phyloP scores from a whole-genome alignment of 225 moss, liverwort and hornwort genomes.

The Lunularia cruciata region DNA sequence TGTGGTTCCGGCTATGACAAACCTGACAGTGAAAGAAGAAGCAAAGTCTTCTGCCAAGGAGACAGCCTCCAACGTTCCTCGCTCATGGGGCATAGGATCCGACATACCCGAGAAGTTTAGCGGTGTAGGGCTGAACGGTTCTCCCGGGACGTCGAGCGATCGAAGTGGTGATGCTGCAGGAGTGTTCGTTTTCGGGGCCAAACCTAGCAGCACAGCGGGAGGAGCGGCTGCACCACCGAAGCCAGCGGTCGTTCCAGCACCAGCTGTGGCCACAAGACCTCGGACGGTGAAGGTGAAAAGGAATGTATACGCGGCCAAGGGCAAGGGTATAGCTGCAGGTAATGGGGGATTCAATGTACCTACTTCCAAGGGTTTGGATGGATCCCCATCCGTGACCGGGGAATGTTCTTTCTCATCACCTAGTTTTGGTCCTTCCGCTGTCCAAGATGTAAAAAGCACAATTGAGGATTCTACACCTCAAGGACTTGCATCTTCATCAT shows the following conservation, averaged over 20 bases:
- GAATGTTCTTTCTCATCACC: constrained; percentile 34
- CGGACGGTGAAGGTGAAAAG: constrained; percentile 46
- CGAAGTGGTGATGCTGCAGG: constrained; percentile 30
- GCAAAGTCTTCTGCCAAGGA: constrained; percentile 16
- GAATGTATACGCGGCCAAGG: constrained; percentile 34
- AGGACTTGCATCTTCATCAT: constrained; percentile 28
- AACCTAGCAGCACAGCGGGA: constrained; percentile 14
- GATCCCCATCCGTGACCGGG: constrained; percentile 25
- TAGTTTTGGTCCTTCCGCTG: constrained; percentile 18
- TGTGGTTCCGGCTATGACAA: constrained; percentile 31
- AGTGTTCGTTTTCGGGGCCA: constrained; percentile 46
- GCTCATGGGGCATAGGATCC: constrained; percentile 16
- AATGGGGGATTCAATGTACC: constrained; percentile 34
- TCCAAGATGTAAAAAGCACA: constrained; percentile 18
- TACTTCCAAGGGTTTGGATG: constrained; percentile 24
- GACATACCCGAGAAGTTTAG: constrained; percentile 29
- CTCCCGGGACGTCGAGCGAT: constrained; percentile 24
- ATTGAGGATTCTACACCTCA: constrained; percentile 23
- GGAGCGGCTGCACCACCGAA: constrained; percentile 8
- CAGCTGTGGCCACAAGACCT: constrained; percentile 31
- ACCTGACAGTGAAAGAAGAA: constrained; percentile 34
- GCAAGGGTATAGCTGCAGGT: constrained; percentile 50
- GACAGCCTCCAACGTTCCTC: constrained; percentile 16
- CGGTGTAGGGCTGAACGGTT: constrained; percentile 24
- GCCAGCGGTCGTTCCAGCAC: constrained; percentile 17